Conservation (phyloP, 176 grass and related monocot genomes). For the Zizania latifolia region DNA sequence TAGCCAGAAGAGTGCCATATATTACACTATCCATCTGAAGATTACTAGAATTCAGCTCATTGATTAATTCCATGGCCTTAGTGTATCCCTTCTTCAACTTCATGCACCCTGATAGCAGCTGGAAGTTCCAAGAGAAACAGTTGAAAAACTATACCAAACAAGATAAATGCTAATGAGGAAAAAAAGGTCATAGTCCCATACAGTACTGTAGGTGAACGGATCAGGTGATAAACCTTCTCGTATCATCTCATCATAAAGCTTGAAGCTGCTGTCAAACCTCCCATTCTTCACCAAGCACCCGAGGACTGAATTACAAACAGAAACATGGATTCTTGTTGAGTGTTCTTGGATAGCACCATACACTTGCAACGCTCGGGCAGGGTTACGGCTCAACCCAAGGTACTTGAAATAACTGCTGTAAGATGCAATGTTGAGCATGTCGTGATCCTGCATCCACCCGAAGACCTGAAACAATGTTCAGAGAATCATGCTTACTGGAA, state of each 20-base stretch:
- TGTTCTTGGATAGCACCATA: conserved; percentile 56
- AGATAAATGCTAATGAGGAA: neutral
- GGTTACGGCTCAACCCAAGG: conserved; percentile 63
- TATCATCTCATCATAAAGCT: conserved; percentile 80
- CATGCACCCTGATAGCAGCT: conserved; percentile 83
- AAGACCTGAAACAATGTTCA: conserved; percentile 67
- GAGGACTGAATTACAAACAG: conserved; percentile 84
- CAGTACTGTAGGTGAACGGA: conserved; percentile 86
- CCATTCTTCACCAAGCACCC: conserved; percentile 85
- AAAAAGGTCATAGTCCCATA: conserved; percentile 39
- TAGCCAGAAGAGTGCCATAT: conserved; percentile 79
- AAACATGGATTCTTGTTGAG: conserved; percentile 47
- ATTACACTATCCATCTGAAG: conserved; percentile 86
- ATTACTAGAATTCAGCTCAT: conserved; percentile 48
- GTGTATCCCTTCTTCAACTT: conserved; percentile 66
- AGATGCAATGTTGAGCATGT: conserved; percentile 59
- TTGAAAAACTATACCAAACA: neutral
- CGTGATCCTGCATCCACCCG: conserved; percentile 62
- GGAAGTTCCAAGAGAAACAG: conserved; percentile 21
- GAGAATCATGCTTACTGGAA: neutral
- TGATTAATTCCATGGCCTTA: conserved; percentile 68
- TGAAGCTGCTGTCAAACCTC: conserved; percentile 63
- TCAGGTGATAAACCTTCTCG: conserved; percentile 68
- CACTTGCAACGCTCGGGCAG: conserved; percentile 45
- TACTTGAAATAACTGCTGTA: conserved; percentile 96